Percentiles rank a stretch among this genome's conserved stretches.
These are phyloP conservation scores for Actinidia chinensis DNA, from an alignment of 179 eudicot species.

Conservation along the genomic window DNA sequence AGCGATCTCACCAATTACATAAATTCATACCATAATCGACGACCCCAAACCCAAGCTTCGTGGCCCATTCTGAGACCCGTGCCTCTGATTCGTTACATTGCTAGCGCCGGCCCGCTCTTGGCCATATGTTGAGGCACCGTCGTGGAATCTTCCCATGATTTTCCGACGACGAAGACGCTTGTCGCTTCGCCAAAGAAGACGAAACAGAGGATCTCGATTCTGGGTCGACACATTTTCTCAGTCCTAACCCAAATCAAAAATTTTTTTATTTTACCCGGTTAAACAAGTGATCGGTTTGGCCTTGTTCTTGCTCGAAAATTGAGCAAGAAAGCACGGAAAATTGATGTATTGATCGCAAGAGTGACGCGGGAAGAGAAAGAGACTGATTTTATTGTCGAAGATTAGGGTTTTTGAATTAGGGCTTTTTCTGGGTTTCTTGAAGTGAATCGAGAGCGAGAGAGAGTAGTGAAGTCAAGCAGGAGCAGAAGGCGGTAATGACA, in stretches of 20 bases:
- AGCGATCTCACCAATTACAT: neutral
- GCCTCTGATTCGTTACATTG: constrained; percentile 48
- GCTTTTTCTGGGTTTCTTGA: neutral
- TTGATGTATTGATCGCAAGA: neutral
- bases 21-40: constrained; percentile 28
- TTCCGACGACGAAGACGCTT: constrained; percentile 34
- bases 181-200: constrained; percentile 44
- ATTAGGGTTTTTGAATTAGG: neutral
- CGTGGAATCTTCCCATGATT: constrained; percentile 26
- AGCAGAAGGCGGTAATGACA: neutral
- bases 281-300: neutral
- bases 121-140: constrained; percentile 24
- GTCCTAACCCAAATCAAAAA: neutral
- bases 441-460: neutral
- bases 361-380: too few relatives aligned
- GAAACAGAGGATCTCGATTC: constrained; percentile 30
- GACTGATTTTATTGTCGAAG: neutral
- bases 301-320: constrained; percentile 6
- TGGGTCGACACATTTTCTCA: constrained; percentile 38
- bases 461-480: too few relatives aligned
- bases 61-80: constrained; percentile 16
- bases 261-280: neutral
- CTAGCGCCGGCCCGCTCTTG: constrained; percentile 48
- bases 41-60: constrained; percentile 24
- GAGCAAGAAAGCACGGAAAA: constrained; percentile 4